Base-by-base conservation (phyloP, 2,329 filamentous ascomycete species). In the Claviceps africana region DNA sequence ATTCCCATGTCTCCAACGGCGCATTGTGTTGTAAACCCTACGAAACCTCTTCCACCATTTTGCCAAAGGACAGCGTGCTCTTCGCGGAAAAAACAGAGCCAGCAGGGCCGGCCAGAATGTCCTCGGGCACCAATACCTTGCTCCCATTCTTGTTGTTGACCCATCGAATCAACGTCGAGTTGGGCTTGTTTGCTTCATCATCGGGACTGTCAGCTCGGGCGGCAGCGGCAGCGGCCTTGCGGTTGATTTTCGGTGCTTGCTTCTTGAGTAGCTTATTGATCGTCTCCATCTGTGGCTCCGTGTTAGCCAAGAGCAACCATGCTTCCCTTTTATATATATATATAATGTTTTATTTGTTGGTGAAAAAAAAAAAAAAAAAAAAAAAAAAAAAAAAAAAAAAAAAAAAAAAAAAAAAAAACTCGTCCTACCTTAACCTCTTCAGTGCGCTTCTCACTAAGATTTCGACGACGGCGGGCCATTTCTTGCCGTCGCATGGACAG, bases 241-340 rank as follows among this genome's bases (percentile, higher is more conserved):
- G 72, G 57, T 77, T 83, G 53, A 79, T 80, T 67, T 91, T 90
- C 25, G 86, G 83, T 1, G 86, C 85, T 65, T 90, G 87, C 64
- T 90, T 89, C 67, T 89, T 89, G 50, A 93, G 79, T 2, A 93
- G 80, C 61, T 90, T 89, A 72, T 93, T 90, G 76, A 93, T 91
- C 0, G 87, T 93, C 72, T 91, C 87, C 78, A 88, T 87, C 86
- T 90, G 59, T 21, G 49, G 30, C 22, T 7, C 5, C 15, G 5
- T 2, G 25, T 54, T 30, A 54, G 53, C 15, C 21, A 43, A 48
- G 11, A 25, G 17, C n/a, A 4, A 3, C 21, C 21, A 30, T 40
- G 33, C 10, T 33, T 33, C 25, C 25, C 25, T 25, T 25, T 3
- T 25, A 28, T n/a, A n/a, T n/a, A n/a, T n/a, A n/a, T n/a, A n/a